These are phyloP conservation scores for Linnemannia elongata DNA, from an alignment of 192 early-diverging fungal species.

Conservation along the genomic window DNA sequence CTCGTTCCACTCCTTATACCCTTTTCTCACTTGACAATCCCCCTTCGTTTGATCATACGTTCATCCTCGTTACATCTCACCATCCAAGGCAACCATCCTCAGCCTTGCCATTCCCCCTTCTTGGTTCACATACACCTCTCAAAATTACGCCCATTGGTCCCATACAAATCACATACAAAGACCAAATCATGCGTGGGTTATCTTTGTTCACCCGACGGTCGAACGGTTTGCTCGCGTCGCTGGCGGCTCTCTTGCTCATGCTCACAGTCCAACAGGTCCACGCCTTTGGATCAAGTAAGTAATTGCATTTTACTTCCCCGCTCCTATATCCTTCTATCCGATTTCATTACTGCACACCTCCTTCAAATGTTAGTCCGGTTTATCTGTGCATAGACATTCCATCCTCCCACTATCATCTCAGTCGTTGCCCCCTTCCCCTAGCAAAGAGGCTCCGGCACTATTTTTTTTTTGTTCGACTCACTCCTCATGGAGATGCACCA, in stretches of 20 bases:
- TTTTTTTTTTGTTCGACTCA: no score
- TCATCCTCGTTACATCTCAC: background rate
- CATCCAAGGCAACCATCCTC: background rate
- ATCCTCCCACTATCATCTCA: background rate
- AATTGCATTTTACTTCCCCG: background rate
- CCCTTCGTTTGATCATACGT: background rate
- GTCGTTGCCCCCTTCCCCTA: no score
- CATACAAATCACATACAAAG: background rate
- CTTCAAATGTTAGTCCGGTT: no score
- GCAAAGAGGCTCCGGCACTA: no score
- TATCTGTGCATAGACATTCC: background rate
- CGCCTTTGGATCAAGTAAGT: slow-evolving; percentile 6
- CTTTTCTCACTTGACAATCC: background rate
- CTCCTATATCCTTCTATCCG: background rate
- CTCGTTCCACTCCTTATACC: background rate
- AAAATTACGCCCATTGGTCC: background rate
- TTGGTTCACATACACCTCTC: background rate
- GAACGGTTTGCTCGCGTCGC: background rate
- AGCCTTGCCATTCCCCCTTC: background rate
- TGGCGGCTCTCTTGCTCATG: background rate
- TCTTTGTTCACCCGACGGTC: background rate
- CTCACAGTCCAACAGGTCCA: background rate
- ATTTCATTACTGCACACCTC: background rate
- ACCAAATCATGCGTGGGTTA: background rate
- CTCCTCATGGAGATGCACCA: background rate